Base-by-base conservation (phyloP, 768 basidiomycete species). In the Hydnomerulius pinastri region DNA sequence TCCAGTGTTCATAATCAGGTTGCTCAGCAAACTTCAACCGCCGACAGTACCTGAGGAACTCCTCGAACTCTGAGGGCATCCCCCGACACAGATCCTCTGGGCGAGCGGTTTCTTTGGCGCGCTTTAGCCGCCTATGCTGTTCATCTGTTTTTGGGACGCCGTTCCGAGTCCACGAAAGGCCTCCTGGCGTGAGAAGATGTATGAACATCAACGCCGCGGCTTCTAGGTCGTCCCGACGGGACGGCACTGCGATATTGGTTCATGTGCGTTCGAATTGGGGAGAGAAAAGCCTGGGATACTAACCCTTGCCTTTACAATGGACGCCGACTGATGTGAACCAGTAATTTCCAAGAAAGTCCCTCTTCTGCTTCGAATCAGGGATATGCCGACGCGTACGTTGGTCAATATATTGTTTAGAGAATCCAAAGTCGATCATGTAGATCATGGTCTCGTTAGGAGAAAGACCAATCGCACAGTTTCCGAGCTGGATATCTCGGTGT, bases 391-490 rank as follows among this genome's bases (percentile, higher is more conserved):
- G 75, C 3, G 85, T 87, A 39, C 64, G 54, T 18, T 78, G 77
- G 66, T 91, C 86, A 54, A 90, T 81, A 55, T 87, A 91, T 27
- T 77, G 77, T 60, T 90, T 90, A 15, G 87, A 87, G 65, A 91
- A 91, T 12, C 88, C 88, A 62, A 91, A 90, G 65, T 91, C 89
- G 58, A 91, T 91, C 87, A 90, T 86, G 60, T 89, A 90, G 54
- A 91, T 73, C 30, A 69, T 75, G 44, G 74, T 74, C 12, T 85
- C 74, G 54, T 87, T 71, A 1, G 85, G 81, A 4, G 75, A 67
- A 42, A 77, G 71, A 12, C 88, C 88, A 45, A 90, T 63, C 3
- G 80, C 82, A 56, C 83, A 86, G 63, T 91, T 91, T 2, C 89
- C 88, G 6, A 90, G 77, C 54, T 91, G 88, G 43, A 91, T 84